Base-by-base conservation (phyloP, 306 rosid genomes). In the Spatholobus suberectus region DNA sequence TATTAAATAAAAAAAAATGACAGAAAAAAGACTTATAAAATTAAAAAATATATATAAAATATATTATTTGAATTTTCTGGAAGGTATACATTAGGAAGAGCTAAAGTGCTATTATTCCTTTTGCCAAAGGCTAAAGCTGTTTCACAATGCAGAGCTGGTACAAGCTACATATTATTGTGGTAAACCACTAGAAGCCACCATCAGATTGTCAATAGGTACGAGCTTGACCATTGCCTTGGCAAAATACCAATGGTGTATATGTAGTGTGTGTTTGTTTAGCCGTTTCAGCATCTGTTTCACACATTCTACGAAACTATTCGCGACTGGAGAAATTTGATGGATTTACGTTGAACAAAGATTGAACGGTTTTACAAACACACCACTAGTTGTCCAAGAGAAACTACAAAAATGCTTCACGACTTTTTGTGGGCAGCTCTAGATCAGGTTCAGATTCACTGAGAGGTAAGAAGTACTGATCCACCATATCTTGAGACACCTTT, bases 401-500 rank as follows among this genome's bases (percentile, higher is more conserved):
- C 58, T 85, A 91, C 20, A 73, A 73, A 81, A 91, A 94, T 8
- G 96, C 94, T 91, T 93, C 98, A 52, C 96, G 85, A 69, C 73
- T 29, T 70, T 90, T 85, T 37, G 94, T 91, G 29, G 96, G 97
- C 18, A 93, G 87, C 68, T 91, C 98, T 9, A 96, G 77, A 69
- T 86, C 96, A 43, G 97, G 89, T 89, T 96, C 99, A 51, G 46
- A 68, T 61, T 86, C 91, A 69, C 85, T 88, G 3, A 90, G 73
- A 58, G 90, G 93, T 80, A 83, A 86, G 78, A 95, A 95, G 88
- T 90, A 95, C 17, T 83, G 90, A 75, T 87, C 92, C 81, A 95
- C 97, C 99, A 93, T 90, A 74, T 93, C 98, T 79, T 80, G 51
- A 49, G 96, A 88, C 54, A 95, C 97, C 85, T 83, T 88, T 43